Conservation (phyloP, 1,284 basidiomycete species). For the Austropuccinia psidii region DNA sequence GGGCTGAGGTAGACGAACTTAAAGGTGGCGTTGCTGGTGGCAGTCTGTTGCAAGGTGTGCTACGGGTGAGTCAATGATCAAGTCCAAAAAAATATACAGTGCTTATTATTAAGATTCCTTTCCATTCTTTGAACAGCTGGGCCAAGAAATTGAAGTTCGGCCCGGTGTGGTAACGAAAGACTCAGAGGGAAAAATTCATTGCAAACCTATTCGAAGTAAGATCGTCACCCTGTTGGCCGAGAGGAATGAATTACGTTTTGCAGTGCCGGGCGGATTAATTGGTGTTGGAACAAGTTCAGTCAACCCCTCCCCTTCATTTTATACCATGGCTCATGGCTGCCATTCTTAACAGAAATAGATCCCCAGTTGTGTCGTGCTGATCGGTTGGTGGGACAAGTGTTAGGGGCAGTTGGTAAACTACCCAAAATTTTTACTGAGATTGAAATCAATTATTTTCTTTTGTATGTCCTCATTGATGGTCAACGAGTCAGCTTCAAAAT, state of each 20-base stretch:
- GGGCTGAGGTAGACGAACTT: constrained; percentile 89
- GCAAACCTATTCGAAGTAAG: constrained; percentile 84
- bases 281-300: constrained; percentile 78
- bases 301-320: neutral
- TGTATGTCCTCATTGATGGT: no score
- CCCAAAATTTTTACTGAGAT: constrained; percentile 87
- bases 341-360: constrained; percentile 57
- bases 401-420: constrained; percentile 85
- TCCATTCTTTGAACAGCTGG: constrained; percentile 52
- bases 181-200: constrained; percentile 76
- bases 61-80: constrained; percentile 49
- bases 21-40: constrained; percentile 98
- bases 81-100: neutral
- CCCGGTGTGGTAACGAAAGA: constrained; percentile 97
- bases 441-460: constrained; percentile 83
- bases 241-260: constrained; percentile 87
- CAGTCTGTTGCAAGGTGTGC: constrained; percentile 84
- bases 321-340: neutral
- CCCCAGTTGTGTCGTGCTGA: constrained; percentile 95
- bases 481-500: neutral
- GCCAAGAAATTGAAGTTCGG: constrained; percentile 92
- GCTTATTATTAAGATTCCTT: neutral
- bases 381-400: constrained; percentile 88
- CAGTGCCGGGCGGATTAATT: constrained; percentile 93
- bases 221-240: constrained; percentile 90